Conservation (phyloP, 768 basidiomycete genomes). For the Phaeotremella fagi region DNA sequence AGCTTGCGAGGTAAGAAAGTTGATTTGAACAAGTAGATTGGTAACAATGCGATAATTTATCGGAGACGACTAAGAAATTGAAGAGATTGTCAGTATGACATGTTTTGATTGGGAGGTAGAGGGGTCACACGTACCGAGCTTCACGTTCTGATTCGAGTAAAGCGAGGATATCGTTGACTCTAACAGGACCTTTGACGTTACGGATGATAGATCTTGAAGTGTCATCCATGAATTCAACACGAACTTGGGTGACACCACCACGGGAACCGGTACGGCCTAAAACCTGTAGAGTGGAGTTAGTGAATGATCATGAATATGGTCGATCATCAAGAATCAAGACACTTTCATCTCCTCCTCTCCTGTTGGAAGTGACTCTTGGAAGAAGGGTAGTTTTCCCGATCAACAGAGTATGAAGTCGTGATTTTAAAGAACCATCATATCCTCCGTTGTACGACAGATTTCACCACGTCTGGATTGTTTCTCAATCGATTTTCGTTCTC, state of each 20-base stretch:
- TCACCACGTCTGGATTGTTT: too few species aligned
- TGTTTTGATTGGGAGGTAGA: too few species aligned
- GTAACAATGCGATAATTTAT: slow-evolving; percentile 5
- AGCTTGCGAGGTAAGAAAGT: too few species aligned
- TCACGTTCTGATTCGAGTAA: slow-evolving; percentile 97
- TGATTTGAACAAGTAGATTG: not conserved
- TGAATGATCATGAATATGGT: not conserved
- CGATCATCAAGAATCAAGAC: too few species aligned
- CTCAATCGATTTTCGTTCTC: too few species aligned
- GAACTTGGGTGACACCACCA: slow-evolving; percentile 98
- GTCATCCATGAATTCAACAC: slow-evolving; percentile 99
- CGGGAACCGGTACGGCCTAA: slow-evolving; percentile 97
- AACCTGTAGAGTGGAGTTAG: slow-evolving; percentile 56
- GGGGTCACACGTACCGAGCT: slow-evolving; percentile 78
- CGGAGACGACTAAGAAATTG: slow-evolving; percentile 22
- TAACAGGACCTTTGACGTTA: slow-evolving; percentile 97
- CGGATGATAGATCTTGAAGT: slow-evolving; percentile 92
- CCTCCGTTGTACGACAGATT: too few species aligned
- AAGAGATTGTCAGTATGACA: too few species aligned
- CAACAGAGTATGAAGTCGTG: too few species aligned
- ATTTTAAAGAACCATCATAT: too few species aligned
- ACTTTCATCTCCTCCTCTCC: too few species aligned
- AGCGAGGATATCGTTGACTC: slow-evolving; percentile 92
- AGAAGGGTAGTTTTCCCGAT: too few species aligned
- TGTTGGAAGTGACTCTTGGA: too few species aligned